phyloP scores from a whole-genome alignment of 2,329 filamentous ascomycete genomes.

The Aspergillus amoenus region DNA sequence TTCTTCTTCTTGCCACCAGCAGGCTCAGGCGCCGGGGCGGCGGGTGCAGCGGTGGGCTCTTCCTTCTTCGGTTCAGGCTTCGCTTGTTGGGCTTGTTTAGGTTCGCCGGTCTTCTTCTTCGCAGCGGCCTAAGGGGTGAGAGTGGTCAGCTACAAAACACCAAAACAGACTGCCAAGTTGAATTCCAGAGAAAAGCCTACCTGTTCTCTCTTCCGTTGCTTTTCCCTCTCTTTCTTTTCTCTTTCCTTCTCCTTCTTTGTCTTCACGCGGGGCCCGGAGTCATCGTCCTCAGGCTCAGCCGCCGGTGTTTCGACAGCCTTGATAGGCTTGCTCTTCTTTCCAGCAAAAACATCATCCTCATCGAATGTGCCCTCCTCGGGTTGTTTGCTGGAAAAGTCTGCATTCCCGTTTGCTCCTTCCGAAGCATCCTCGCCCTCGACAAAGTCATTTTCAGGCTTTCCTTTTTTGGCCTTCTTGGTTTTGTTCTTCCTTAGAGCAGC shows the following conservation, averaged over 20 bases:
- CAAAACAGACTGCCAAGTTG: not conserved
- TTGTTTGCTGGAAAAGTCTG: slow-evolving; percentile 63
- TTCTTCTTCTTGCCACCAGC: slow-evolving; percentile 84
- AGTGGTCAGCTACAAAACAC: not conserved
- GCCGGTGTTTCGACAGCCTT: slow-evolving; percentile 53
- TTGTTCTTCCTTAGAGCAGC: slow-evolving; percentile 78
- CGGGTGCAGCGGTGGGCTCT: slow-evolving; percentile 41
- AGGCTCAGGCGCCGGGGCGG: not conserved
- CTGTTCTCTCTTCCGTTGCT: slow-evolving; percentile 98
- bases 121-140: slow-evolving; percentile 63
- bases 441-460: slow-evolving; percentile 69
- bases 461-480: slow-evolving; percentile 89
- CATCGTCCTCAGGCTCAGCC: slow-evolving; percentile 45
- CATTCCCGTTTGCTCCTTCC: slow-evolving; percentile 36
- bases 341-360: slow-evolving; percentile 81
- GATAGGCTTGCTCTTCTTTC: slow-evolving; percentile 52
- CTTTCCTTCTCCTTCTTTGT: slow-evolving; percentile 99
- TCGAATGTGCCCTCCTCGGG: slow-evolving; percentile 79
- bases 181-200: slow-evolving; percentile 47
- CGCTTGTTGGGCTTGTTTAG: slow-evolving; percentile 24
- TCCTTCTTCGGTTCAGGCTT: slow-evolving; percentile 47
- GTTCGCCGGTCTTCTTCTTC: slow-evolving; percentile 71
- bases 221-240: slow-evolving; percentile 96
- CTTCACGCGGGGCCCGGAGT: slow-evolving; percentile 68
- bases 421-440: slow-evolving; percentile 66